Evolutionary conservation across 345 rosid species (phyloP).

Genomic region (Ceriops tagal): DNA sequence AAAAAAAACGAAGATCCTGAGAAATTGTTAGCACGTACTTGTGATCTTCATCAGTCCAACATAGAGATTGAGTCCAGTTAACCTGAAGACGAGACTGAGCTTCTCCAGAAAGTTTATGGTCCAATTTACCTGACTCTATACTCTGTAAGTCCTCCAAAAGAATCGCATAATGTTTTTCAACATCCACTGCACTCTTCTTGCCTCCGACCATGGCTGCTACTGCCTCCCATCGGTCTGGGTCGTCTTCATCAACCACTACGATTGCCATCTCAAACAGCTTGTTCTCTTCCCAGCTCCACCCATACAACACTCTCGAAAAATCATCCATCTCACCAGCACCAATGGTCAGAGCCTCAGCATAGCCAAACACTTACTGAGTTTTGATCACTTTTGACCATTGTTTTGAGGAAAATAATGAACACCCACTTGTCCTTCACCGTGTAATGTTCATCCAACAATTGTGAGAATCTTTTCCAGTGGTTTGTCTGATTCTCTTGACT

Average conservation of each 20-base stretch:
- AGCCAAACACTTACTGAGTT: neutral
- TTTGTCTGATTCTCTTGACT: constrained; percentile 24
- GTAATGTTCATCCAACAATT: constrained; percentile 25
- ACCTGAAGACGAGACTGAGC: constrained; percentile 34
- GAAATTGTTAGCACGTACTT: constrained; percentile 27
- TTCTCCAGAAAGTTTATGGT: constrained; percentile 37
- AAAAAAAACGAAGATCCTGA: neutral
- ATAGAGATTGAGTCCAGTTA: constrained; percentile 31
- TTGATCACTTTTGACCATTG: neutral
- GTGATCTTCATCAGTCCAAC: constrained; percentile 54
- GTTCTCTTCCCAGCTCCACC: constrained; percentile 85
- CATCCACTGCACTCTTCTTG: constrained; percentile 53
- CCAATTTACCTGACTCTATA: constrained; percentile 57
- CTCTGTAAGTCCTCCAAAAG: constrained; percentile 58
- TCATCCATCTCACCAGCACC: constrained; percentile 29
- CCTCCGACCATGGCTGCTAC: constrained; percentile 67
- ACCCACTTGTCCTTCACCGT: constrained; percentile 18
- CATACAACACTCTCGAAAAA: constrained; percentile 30
- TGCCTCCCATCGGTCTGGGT: constrained; percentile 58
- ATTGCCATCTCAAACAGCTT: constrained; percentile 66
- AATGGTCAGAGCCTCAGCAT: too few species aligned
- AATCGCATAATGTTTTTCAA: constrained; percentile 48
- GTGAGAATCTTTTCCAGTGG: constrained; percentile 20
- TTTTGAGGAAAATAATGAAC: neutral
- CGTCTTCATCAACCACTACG: constrained; percentile 53